Evolutionary conservation across 129 eudicot genomes (phyloP), one percentile per base, ranked within the genome.

Genomic region (Apium graveolens): DNA sequence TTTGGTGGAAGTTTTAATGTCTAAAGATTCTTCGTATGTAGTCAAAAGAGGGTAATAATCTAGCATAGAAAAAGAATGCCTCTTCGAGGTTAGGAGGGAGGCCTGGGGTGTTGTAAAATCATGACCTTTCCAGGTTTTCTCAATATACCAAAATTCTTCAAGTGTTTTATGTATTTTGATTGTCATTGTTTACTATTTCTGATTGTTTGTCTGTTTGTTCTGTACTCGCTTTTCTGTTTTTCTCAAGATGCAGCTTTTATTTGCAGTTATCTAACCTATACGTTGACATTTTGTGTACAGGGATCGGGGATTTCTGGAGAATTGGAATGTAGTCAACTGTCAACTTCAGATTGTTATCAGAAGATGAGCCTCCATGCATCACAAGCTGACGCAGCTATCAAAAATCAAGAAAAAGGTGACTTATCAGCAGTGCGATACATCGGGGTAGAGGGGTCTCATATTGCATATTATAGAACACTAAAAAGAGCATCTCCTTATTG

Each of bases 401-500:
- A 39, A 37, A 39, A 27, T 39, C 82, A 81, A 31, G 79, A 49
- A 77, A 78, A 63, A 78, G 77, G 68, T 41, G 82, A 74, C 73
- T 76, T 51, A 76, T 73, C 81, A 70, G 83, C 83, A 42, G 66
- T 65, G n/a, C 79, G 75, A 44, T 82, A 82, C 46, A 78, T 72
- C 60, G 82, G 80, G 70, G 78, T 84, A 37, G 81, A 32, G 17
- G 88, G 82, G 75, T 76, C 89, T 76, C 38, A 32, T 38, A 31
- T 51, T 51, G 70, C 75, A 53, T 78, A 86, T 24, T 46, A 83
- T 5, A 88, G 79, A 81, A 85, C 80, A 20, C 80, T 43, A 39
- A 94, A 91, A 78, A 88, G 96, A 81, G 79, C 63, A 76, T 82
- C 85, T 24, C 90, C 93, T 10, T 81, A 82, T 82, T 46, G 70